Percentiles rank a stretch among this genome's conserved stretches.
These are phyloP conservation scores for Atalantia buxifolia DNA, from an alignment of 345 rosid species.

Conservation along the genomic window DNA sequence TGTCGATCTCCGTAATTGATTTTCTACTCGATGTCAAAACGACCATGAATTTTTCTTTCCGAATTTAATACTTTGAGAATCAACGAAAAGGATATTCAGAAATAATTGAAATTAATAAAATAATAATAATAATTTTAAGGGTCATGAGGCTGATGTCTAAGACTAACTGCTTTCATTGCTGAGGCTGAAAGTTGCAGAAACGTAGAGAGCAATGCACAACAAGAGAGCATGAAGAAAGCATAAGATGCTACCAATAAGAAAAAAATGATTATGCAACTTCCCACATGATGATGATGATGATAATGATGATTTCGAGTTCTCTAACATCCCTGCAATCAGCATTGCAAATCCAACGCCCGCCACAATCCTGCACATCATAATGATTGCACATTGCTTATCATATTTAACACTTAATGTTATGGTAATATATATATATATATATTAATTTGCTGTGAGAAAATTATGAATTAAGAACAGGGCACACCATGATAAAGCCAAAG, in stretches of 20 bases:
- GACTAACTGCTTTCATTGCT: not conserved
- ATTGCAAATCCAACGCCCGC: slow-evolving; percentile 23
- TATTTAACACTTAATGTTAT: no score
- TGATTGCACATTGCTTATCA: not conserved
- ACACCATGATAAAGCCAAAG: slow-evolving; percentile 25
- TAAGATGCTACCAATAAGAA: slow-evolving; percentile 19
- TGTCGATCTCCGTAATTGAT: no score
- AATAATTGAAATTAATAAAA: no score
- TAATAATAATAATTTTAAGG: no score
- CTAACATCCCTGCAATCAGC: slow-evolving; percentile 18
- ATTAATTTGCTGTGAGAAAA: no score
- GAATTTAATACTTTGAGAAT: no score
- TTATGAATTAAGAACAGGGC: not conserved
- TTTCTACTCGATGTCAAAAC: no score
- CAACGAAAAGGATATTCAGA: no score
- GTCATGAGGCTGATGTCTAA: not conserved
- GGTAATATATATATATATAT: no score
- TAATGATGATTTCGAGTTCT: slow-evolving; percentile 17
- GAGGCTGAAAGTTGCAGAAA: slow-evolving; percentile 10
- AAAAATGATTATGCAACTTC: slow-evolving; percentile 10
- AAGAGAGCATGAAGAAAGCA: slow-evolving; percentile 24
- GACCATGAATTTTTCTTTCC: no score
- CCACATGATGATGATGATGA: not conserved
- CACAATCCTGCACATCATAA: slow-evolving; percentile 12
- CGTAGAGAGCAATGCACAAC: slow-evolving; percentile 1